Base-by-base conservation (phyloP, 2,329 filamentous ascomycete genomes). In the Purpureocillium takamizusanense region DNA sequence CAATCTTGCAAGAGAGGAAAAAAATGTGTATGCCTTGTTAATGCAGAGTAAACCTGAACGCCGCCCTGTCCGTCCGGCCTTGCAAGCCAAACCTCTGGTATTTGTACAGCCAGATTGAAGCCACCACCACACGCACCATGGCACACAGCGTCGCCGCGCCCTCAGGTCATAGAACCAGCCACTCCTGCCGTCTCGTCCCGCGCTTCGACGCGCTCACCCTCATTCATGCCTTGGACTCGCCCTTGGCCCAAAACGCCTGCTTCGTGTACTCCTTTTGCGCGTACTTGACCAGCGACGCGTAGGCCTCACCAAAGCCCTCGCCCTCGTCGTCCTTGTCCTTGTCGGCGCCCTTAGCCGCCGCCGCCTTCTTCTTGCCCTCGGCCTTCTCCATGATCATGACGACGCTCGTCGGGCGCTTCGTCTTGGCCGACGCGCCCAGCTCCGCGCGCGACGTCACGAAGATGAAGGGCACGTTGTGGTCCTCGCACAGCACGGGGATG, bases 401-500 rank as follows among this genome's bases (percentile, higher is more conserved):
- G 39, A 98, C 92, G 61, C 85, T 94, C 28, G 92, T 98, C 36
- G 92, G 92, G 47, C 92, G 75, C 81, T 97, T 98, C 36, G 92
- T 98, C 62, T 83, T 85, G 44, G 89, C 89, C 4, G 92, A 90
- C 51, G 86, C 86, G 56, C 92, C 92, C 41, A 98, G 79, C 69
- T 97, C 90, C 44, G 88, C 90, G 52, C 92, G 83, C 55, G 85
- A 94, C 44, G 82, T 79, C 53, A 98, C 86, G 64, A 94, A 98
- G 63, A 98, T 79, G 69, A 97, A 98, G 27, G 92, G 92, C 43
- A 95, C 86, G 65, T 86, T 86, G 74, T 95, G 89, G 68, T 97
- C 90, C 70, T 98, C 92, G 75, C 92, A 97, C 42, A 97, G 82
- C 41, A 98, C 86, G 54, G 92, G 92, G 49, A 98, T 86, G 69